phyloP scores from a whole-genome alignment of 148 eudicot genomes.

The Simmondsia chinensis region DNA sequence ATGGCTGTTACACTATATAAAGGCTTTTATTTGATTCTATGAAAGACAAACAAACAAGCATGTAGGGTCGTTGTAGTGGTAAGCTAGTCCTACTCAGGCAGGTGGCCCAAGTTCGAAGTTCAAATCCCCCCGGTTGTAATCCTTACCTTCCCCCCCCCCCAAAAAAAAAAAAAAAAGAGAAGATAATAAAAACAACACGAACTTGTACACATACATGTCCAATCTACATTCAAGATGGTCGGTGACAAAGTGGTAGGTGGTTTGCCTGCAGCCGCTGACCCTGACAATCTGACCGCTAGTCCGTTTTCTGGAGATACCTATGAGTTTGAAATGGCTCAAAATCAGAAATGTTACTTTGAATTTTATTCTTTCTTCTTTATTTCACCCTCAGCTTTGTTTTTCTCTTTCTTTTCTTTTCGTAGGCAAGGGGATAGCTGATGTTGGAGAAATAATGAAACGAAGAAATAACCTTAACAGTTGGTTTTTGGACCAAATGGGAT shows the following conservation, averaged over 20 bases:
- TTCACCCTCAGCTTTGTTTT: too few relatives aligned
- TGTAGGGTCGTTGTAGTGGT: too few relatives aligned
- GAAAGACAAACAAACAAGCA: too few relatives aligned
- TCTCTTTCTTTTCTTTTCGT: background rate
- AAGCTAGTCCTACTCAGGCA: too few relatives aligned
- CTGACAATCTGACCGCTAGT: conserved; percentile 66
- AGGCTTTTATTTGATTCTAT: too few relatives aligned
- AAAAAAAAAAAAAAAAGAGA: too few relatives aligned
- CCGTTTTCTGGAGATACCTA: conserved; percentile 72
- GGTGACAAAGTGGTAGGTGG: conserved; percentile 91
- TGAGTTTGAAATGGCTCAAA: background rate
- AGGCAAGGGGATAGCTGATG: background rate
- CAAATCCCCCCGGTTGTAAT: too few relatives aligned
- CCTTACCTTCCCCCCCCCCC: too few relatives aligned
- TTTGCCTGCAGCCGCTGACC: conserved; percentile 69
- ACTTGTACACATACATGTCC: conserved; percentile 64
- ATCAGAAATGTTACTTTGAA: background rate
- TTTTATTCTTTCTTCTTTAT: background rate
- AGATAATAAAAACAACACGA: conserved; percentile 1
- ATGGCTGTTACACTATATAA: too few relatives aligned
- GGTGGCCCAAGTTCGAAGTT: too few relatives aligned
- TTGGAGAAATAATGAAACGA: background rate
- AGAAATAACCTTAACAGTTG: conserved; percentile 52
- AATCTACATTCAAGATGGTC: conserved; percentile 48
- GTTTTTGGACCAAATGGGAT: conserved; percentile 64